Percentiles rank a stretch among this genome's conserved stretches.
These are phyloP conservation scores for Boletales sp. DNA, from an alignment of 768 basidiomycete genomes.

Conservation along the genomic window DNA sequence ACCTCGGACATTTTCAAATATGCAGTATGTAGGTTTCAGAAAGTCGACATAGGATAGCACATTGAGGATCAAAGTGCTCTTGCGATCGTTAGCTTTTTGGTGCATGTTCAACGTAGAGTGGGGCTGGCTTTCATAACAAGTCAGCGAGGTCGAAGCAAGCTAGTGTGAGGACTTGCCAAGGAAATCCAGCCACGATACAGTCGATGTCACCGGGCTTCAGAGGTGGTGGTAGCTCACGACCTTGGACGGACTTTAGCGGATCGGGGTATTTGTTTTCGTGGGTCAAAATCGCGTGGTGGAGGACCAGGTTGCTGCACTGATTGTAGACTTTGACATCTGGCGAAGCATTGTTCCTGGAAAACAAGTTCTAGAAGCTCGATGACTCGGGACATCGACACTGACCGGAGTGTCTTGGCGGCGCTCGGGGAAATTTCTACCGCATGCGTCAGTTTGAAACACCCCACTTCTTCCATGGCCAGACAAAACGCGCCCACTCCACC, in stretches of 20 bases:
- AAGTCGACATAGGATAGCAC: conserved; percentile 44
- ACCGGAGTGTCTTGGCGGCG: conserved; percentile 66
- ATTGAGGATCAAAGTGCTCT: conserved; percentile 67
- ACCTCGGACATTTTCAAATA: conserved; percentile 49
- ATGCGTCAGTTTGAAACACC: conserved; percentile 57
- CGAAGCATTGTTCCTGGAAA: conserved; percentile 49
- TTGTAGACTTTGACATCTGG: conserved; percentile 57
- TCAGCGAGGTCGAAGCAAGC: conserved; percentile 1
- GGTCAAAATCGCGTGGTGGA: conserved; percentile 54
- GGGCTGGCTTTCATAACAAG: conserved; percentile 51
- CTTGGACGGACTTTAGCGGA: conserved; percentile 37
- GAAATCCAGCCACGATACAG: conserved; percentile 67
- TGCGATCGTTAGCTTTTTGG: conserved; percentile 60
- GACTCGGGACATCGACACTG: conserved; percentile 14
- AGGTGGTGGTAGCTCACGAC: conserved; percentile 39
- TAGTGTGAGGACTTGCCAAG: conserved; percentile 48
- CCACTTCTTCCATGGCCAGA: conserved; percentile 51
- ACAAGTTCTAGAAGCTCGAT: conserved; percentile 1
- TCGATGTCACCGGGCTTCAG: conserved; percentile 55
- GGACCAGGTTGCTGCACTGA: conserved; percentile 64
- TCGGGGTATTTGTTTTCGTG: conserved; percentile 40
- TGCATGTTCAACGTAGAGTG: conserved; percentile 75
- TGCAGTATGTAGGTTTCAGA: conserved; percentile 38
- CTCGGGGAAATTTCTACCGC: conserved; percentile 74
- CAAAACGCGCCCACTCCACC: conserved; percentile 58